phyloP scores from a whole-genome alignment of 2,329 filamentous ascomycete genomes.

The Aspergillus transmontanensis region DNA sequence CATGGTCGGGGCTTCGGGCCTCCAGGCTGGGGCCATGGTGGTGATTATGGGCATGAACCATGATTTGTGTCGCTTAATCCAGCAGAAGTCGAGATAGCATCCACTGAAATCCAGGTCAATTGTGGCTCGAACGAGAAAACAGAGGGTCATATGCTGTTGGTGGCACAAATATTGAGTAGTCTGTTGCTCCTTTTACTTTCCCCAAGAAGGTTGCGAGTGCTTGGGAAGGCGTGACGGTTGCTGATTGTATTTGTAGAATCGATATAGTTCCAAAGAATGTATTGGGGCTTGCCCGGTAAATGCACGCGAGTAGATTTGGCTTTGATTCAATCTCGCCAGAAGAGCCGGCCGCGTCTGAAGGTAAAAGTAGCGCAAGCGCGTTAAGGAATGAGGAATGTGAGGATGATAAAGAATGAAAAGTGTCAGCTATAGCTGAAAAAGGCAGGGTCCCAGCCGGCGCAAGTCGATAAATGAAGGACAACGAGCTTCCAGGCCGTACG shows the following conservation, averaged over 20 bases:
- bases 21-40: constrained; percentile 28
- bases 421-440: constrained; percentile 15
- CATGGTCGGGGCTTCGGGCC: constrained; percentile 18
- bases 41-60: constrained; percentile 37
- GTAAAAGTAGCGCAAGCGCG: constrained; percentile 23
- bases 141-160: background rate
- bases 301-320: background rate
- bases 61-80: constrained; percentile 15
- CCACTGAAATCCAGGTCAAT: background rate
- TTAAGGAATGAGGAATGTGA: constrained; percentile 22
- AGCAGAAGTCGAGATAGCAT: background rate
- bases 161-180: background rate
- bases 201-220: background rate
- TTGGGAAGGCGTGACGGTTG: background rate
- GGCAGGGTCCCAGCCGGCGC: constrained; percentile 21
- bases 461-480: constrained; percentile 40
- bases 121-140: background rate
- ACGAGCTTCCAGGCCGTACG: constrained; percentile 36
- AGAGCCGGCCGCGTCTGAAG: constrained; percentile 13
- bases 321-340: background rate
- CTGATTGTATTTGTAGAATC: background rate
- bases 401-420: constrained; percentile 22
- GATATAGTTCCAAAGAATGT: background rate
- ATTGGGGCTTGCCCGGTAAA: background rate
- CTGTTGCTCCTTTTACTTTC: background rate